A percentile compares a stretch with the other conserved stretches of the same genome.
Evolutionary conservation across 2,329 filamentous ascomycete genomes (phyloP).

Genomic region (Scedosporium minutisporum): DNA sequence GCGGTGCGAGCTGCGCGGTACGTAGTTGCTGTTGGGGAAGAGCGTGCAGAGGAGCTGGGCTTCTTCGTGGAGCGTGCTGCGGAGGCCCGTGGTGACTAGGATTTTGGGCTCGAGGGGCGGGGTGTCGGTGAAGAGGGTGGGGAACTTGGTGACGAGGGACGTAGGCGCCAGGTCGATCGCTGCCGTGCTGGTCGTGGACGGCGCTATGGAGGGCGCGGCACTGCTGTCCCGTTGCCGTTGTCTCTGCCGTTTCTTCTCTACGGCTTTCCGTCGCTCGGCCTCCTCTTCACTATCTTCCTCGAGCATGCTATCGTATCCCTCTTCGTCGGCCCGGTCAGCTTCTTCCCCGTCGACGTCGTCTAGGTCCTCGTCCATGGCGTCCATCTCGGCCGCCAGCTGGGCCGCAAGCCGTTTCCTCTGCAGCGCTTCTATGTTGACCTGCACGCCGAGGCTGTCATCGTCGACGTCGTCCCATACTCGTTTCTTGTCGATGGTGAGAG

Average conservation of each 20-base stretch:
- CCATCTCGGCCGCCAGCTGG: constrained; percentile 33
- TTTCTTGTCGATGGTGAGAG: constrained; percentile 76
- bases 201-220: constrained; percentile 44
- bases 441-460: constrained; percentile 43
- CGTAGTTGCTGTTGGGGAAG: constrained; percentile 81
- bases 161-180: constrained; percentile 50
- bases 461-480: constrained; percentile 70
- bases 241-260: constrained; percentile 16
- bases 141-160: constrained; percentile 51
- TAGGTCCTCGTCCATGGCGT: constrained; percentile 36
- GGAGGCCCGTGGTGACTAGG: constrained; percentile 82
- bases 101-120: constrained; percentile 65
- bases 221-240: constrained; percentile 27
- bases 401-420: constrained; percentile 41
- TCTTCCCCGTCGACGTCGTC: constrained; percentile 26
- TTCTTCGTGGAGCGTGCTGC: constrained; percentile 78
- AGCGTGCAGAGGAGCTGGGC: constrained; percentile 68
- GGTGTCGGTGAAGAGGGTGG: constrained; percentile 49
- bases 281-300: constrained; percentile 49
- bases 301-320: constrained; percentile 68
- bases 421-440: constrained; percentile 49
- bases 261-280: constrained; percentile 24
- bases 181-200: constrained; percentile 53
- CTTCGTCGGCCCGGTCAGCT: constrained; percentile 37
- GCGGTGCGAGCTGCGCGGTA: constrained; percentile 73